Percentiles rank a stretch among this genome's conserved stretches.
These are phyloP conservation scores for Solanum chacoense DNA, from an alignment of 305 asterid species.

Conservation along the genomic window DNA sequence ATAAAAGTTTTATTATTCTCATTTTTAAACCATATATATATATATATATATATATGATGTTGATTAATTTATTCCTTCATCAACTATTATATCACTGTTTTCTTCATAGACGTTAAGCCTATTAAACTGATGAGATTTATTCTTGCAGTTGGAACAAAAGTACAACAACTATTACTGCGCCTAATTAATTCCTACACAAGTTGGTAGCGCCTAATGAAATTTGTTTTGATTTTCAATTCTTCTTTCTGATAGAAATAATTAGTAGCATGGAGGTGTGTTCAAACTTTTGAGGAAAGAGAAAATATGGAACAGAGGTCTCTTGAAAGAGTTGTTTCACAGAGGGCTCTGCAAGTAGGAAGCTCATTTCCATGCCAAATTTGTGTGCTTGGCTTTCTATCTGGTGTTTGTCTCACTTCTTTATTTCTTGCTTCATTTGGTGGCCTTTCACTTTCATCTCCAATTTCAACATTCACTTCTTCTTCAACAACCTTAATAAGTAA, in stretches of 20 bases:
- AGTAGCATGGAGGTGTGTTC: no score
- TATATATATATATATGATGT: no score
- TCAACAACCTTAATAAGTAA: slow-evolving; percentile 17
- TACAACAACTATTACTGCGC: background rate
- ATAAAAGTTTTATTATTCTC: no score
- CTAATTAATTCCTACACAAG: background rate
- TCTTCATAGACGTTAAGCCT: background rate
- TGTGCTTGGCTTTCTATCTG: slow-evolving; percentile 73
- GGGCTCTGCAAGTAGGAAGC: slow-evolving; percentile 57
- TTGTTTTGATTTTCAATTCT: no score
- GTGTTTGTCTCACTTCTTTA: slow-evolving; percentile 76
- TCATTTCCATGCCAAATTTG: slow-evolving; percentile 81
- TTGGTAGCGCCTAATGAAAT: background rate
- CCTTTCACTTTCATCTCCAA: slow-evolving; percentile 26
- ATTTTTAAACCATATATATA: no score
- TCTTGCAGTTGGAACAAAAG: background rate
- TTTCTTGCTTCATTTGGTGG: slow-evolving; percentile 50
- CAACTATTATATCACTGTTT: background rate
- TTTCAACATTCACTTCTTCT: slow-evolving; percentile 21
- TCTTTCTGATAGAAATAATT: no score
- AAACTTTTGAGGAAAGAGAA: background rate
- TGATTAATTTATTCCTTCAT: no score
- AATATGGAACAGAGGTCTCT: slow-evolving; percentile 55
- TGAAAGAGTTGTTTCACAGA: slow-evolving; percentile 74
- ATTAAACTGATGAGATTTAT: background rate